phyloP scores from a whole-genome alignment of 805 yeast species.

The Schizosaccharomyces osmophilus region DNA sequence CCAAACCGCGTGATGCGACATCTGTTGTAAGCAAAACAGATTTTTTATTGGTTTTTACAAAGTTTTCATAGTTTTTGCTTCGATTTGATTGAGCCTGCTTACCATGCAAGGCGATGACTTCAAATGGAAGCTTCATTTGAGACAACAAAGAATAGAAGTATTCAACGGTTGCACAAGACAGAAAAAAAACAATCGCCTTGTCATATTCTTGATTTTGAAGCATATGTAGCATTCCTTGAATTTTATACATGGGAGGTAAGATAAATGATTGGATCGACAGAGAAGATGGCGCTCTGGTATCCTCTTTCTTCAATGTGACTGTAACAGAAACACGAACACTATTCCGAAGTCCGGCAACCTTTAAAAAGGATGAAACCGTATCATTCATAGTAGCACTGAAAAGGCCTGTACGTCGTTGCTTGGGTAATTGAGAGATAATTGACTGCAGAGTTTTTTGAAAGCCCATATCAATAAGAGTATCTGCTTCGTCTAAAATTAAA shows the following conservation, averaged over 20 bases:
- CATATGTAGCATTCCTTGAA: conserved; percentile 32
- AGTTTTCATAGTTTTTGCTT: conserved; percentile 39
- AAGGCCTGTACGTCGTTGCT: conserved; percentile 56
- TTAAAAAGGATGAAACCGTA: conserved; percentile 54
- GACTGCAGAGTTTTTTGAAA: conserved; percentile 63
- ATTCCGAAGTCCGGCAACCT: conserved; percentile 63
- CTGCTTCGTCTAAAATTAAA: conserved; percentile 76
- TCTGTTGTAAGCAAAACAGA: conserved; percentile 71
- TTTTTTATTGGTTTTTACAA: conserved; percentile 24
- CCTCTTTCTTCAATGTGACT: conserved; percentile 10
- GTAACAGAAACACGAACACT: conserved; percentile 43
- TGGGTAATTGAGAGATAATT: conserved; percentile 52
- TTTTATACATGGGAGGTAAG: conserved; percentile 33
- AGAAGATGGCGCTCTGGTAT: conserved; percentile 30
- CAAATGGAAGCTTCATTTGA: conserved; percentile 5
- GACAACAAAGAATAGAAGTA: conserved; percentile 33
- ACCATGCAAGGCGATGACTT: conserved; percentile 63
- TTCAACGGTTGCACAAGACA: conserved; percentile 69
- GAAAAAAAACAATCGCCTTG: conserved; percentile 75
- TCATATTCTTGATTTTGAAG: conserved; percentile 31
- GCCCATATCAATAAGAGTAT: conserved; percentile 81
- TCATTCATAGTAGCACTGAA: conserved; percentile 75
- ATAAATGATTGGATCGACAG: conserved; percentile 37
- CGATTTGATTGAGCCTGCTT: conserved; percentile 65
- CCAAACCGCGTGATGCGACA: conserved; percentile 95